Base-by-base conservation (phyloP, 352 stramenopile species). In the Elongisporangium anandrum region DNA sequence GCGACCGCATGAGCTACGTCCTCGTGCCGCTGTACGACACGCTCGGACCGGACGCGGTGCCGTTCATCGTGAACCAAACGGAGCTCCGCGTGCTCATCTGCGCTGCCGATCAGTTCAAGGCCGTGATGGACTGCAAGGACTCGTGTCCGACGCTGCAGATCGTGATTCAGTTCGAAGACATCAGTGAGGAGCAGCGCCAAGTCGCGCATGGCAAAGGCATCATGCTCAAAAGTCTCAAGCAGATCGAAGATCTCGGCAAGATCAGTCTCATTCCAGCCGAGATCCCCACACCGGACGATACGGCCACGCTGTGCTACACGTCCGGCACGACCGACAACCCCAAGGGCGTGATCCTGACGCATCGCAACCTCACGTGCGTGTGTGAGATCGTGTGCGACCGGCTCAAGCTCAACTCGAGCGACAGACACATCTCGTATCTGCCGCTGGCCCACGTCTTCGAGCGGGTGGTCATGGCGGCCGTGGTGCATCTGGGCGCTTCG, bases 381-480 rank as follows among this genome's bases (percentile, higher is more conserved):
- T 50, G 61, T 9, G 26, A 53, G 19, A 52, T 63, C 21, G 65
- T 63, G 41, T 52, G 61, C 26, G 50, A 51, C 13, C 70, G 70
- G 22, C 55, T 79, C 8, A 12, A 50, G 12, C 34, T 73, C 23
- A 20, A 66, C 21, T 24, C 66, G 15, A 74, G 66, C 20, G 94
- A 98, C 70, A 75, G 96, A 23, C 92, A 98, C 69, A 69, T 98
- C 16, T 97, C 87, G 19, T 99, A 99, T 73, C 72, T 99, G 29
- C 96, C 96, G n/a, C 69, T 99, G 20, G 81, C 95, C 0, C 96
- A 99, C 70, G 95, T 99, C 29, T 98, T 98, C 58, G 96, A 99
- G 77, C 83, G 95, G 7, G 69, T 88, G 2, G 79, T 98, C 20
- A 87, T 96, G 2, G 82, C 71, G 15, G 79, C 81, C 22, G 84